Base-by-base conservation (phyloP, 768 basidiomycete genomes). In the Hericium coralloides region DNA sequence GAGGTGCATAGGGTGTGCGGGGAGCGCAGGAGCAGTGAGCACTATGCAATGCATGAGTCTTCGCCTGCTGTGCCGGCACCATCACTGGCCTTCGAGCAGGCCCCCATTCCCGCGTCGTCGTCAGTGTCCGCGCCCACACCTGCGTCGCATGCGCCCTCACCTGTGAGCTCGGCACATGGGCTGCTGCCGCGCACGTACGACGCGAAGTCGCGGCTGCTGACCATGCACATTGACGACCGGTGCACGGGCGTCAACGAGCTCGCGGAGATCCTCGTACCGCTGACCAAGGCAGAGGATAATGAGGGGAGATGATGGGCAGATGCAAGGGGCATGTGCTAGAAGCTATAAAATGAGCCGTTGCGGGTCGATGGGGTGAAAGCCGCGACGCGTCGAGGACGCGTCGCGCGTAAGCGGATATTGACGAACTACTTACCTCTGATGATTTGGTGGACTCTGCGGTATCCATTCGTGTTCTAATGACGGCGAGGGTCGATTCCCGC, bases 271-370 rank as follows among this genome's bases (percentile, higher is more conserved):
- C 77, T 72, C 38, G 77, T 88, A 26, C 79, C 77, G 17, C 67
- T 89, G 38, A 78, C 68, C 63, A 63, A 66, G 5, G 73, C 75
- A 3, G 77, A 79, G 38, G 69, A 78, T 56, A 69, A 72, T 4
- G 73, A 74, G 38, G 83, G 80, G 60, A 81, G 83, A 4, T 85
- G 76, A 62, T 89, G 87, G 87, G 87, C 81, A 6, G 81, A 87
- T 65, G 85, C 87, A 2, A 74, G 76, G 60, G 81, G 85, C 38
- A 72, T 90, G 72, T 76, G 51, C 17, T 3, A 22, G 26, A 15
- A 25, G 37, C 18, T 52, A 17, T 31, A 52, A 17, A 38, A 22
- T 25, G 51, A 31, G 26, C 51, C 51, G 12, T 52, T 31, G 26
- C 31, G 51, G 37, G 37, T 52, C 10, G 51, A 52, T 36, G 51